phyloP scores from a whole-genome alignment of 2,329 filamentous ascomycete species.

The Dactylellina haptotyla region DNA sequence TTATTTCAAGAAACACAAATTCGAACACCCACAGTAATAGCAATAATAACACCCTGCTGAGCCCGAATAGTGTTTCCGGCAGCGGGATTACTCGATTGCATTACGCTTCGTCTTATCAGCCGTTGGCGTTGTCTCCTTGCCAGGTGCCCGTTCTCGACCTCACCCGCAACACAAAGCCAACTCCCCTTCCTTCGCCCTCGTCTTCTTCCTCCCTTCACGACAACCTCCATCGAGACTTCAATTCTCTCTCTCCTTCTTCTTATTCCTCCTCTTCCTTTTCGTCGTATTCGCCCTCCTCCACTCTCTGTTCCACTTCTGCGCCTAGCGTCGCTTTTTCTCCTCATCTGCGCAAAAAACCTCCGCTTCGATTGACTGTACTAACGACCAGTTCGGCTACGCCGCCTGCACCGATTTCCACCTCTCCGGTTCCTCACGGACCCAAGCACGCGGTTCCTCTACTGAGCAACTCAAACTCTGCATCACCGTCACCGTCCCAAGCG shows the following conservation, averaged over 20 bases:
- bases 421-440: conserved; percentile 26
- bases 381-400: conserved; percentile 30
- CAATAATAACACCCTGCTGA: background rate
- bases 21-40: background rate
- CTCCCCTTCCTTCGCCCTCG: background rate
- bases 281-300: background rate
- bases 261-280: conserved; percentile 1
- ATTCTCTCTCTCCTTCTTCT: background rate
- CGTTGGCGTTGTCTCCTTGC: background rate
- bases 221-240: background rate
- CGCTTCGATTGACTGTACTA: conserved; percentile 24
- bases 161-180: conserved; percentile 27
- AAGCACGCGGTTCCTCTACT: conserved; percentile 19
- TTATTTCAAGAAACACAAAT: conserved; percentile 5
- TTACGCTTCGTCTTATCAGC: conserved; percentile 37
- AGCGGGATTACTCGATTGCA: conserved; percentile 34
- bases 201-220: background rate
- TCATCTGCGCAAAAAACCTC: conserved; percentile 20
- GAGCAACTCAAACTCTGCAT: conserved; percentile 21
- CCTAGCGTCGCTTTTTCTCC: conserved; percentile 2
- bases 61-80: background rate
- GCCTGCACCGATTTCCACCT: conserved; percentile 14
- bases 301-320: background rate
- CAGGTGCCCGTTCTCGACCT: conserved; percentile 13
- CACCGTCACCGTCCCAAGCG: conserved; percentile 28